Conservation (phyloP, 2,329 filamentous ascomycete species). For the Plenodomus biglobosus region DNA sequence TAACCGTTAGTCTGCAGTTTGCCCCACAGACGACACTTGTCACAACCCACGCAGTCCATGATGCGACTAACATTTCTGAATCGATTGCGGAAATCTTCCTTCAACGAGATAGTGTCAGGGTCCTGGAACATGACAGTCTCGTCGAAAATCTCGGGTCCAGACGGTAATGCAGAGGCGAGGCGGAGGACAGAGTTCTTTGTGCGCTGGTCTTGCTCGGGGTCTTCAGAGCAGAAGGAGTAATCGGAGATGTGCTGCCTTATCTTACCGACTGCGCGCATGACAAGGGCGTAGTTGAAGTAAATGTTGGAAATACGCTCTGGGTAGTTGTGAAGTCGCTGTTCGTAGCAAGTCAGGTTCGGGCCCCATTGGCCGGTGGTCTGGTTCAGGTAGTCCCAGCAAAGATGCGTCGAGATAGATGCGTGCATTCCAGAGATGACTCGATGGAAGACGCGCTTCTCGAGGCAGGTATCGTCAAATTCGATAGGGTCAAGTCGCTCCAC, state of each 20-base stretch:
- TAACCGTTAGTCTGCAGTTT: constrained; percentile 96
- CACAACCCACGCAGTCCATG: constrained; percentile 98
- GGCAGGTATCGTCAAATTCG: constrained; percentile 84
- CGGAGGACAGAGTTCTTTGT: constrained; percentile 82
- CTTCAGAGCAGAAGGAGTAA: constrained; percentile 92
- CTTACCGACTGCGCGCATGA: constrained; percentile 89
- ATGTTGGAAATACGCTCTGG: constrained; percentile 94
- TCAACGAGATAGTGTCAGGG: constrained; percentile 70
- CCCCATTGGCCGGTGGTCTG: constrained; percentile 92
- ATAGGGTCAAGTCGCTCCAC: constrained; percentile 65
- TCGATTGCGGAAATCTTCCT: constrained; percentile 95
- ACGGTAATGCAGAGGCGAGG: constrained; percentile 70
- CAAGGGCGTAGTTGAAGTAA: constrained; percentile 98
- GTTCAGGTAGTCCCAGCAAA: constrained; percentile 96
- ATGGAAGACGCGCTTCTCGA: constrained; percentile 99
- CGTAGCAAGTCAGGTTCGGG: constrained; percentile 88
- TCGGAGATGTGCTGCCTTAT: constrained; percentile 76
- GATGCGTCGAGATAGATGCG: constrained; percentile 91
- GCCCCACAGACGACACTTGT: constrained; percentile 97
- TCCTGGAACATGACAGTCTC: constrained; percentile 92
- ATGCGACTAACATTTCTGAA: constrained; percentile 95
- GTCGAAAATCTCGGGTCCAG: constrained; percentile 78
- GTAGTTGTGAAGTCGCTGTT: constrained; percentile 76
- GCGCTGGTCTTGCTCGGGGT: constrained; percentile 71
- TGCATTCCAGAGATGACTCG: constrained; percentile 96